Evolutionary conservation across 2,329 filamentous ascomycete species (phyloP).

Genomic region (Cladosporium austrohemisphaericum): DNA sequence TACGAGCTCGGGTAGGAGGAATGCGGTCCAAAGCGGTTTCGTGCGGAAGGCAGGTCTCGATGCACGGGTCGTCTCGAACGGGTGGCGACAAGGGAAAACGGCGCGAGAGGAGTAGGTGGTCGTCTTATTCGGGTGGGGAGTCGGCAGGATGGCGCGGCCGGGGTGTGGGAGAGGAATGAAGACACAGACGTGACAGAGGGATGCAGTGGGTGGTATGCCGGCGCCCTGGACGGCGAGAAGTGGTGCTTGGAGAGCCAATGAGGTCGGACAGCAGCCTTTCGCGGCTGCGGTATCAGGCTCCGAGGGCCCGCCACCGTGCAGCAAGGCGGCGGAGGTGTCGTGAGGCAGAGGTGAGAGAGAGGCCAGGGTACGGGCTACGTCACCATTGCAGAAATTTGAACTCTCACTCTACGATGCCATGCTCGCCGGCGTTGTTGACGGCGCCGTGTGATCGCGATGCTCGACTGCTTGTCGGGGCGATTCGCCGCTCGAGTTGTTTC

Average conservation of each 20-base stretch:
- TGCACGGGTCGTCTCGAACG: constrained; percentile 1
- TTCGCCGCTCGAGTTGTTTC: no score
- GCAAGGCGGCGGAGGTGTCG: not conserved
- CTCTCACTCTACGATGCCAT: not conserved
- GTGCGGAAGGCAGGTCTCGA: not conserved
- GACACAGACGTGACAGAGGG: constrained; percentile 4
- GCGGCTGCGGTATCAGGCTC: not conserved
- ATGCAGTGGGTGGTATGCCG: constrained; percentile 3
- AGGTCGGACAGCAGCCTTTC: not conserved
- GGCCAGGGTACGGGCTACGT: not conserved
- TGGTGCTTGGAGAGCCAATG: not conserved
- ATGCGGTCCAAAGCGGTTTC: not conserved
- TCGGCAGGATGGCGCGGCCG: not conserved
- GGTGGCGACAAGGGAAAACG: constrained; percentile 6
- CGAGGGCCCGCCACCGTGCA: not conserved
- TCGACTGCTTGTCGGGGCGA: no score
- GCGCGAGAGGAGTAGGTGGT: not conserved
- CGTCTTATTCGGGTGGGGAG: not conserved
- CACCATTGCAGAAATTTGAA: constrained; percentile 11
- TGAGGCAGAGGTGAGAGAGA: not conserved
- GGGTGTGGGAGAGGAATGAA: constrained; percentile 3
- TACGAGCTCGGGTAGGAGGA: no score
- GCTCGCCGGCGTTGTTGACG: not conserved
- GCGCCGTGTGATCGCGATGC: no score
- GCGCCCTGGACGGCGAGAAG: not conserved